Base-by-base conservation (phyloP, 78 protist genomes). In the Guillardia theta region DNA sequence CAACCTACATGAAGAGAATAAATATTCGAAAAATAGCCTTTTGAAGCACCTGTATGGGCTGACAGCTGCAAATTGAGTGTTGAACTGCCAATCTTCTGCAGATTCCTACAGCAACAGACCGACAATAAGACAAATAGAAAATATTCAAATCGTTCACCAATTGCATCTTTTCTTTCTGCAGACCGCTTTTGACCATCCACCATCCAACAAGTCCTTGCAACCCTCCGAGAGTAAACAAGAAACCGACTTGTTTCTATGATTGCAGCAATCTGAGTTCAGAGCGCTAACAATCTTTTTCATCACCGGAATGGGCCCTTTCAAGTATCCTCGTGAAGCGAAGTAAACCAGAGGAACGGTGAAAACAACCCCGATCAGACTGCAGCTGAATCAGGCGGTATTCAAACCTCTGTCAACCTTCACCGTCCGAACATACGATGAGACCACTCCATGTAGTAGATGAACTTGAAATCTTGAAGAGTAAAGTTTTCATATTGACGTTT, bases 111-210 rank as follows among this genome's bases (percentile, higher is more conserved):
- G 70, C 1, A 6, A 58, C n/a, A n/a, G n/a, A n/a, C n/a, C n/a
- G n/a, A n/a, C n/a, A n/a, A n/a, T n/a, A n/a, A n/a, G n/a, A n/a
- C n/a, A n/a, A n/a, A n/a, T n/a, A n/a, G n/a, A n/a, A n/a, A n/a
- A n/a, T n/a, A n/a, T n/a, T n/a, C n/a, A n/a, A n/a, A n/a, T 27
- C 70, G 27, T 24, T 58, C 39, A 30, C 6, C 41, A 22, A 12
- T 36, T 33, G 27, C 83, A 70, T 70, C 41, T 70, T 70, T 4
- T 70, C 83, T 43, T 18, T 12, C 6, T 18, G 83, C 33, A 70
- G 83, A 15, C 83, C 83, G 83, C 83, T 70, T 43, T 12, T 22
- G 1, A 70, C 83, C 83, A 70, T 70, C 83, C 83, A 70, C 83
- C 83, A 70, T 24, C 83, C 83, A 15, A 70, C 83, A 58, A 58